Conservation (phyloP, 2,329 filamentous ascomycete genomes). For the Beauveria bassiana region DNA sequence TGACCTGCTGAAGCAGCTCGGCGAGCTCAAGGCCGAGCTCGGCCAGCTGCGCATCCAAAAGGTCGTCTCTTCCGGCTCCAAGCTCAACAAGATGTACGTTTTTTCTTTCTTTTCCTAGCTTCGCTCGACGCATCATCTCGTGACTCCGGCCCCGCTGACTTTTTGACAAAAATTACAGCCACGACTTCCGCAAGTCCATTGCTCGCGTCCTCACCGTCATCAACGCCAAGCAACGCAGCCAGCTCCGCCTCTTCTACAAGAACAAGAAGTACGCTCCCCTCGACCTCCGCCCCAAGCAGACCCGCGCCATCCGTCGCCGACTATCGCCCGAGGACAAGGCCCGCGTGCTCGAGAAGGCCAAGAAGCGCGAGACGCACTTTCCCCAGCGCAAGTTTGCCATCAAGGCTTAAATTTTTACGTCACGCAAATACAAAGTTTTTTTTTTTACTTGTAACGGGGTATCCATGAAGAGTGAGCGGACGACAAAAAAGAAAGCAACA, state of each 20-base stretch:
- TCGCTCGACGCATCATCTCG: not conserved
- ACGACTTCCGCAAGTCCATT: slow-evolving; percentile 99
- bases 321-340: slow-evolving; percentile 86
- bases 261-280: slow-evolving; percentile 99
- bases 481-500: slow-evolving; percentile 4
- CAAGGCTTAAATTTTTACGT: slow-evolving; percentile 52
- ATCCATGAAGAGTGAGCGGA: not conserved
- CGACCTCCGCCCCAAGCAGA: slow-evolving; percentile 97
- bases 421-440: slow-evolving; percentile 30
- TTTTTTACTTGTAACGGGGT: not conserved
- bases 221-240: slow-evolving; percentile 97
- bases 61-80: slow-evolving; percentile 89
- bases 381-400: slow-evolving; percentile 98
- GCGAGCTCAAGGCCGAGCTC: slow-evolving; percentile 92
- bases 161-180: slow-evolving; percentile 50
- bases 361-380: slow-evolving; percentile 95
- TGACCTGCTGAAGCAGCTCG: slow-evolving; percentile 90
- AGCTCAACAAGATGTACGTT: slow-evolving; percentile 94
- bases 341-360: slow-evolving; percentile 83
- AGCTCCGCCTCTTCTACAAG: slow-evolving; percentile 99
- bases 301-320: slow-evolving; percentile 92
- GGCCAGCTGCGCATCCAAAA: slow-evolving; percentile 97
- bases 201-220: slow-evolving; percentile 98
- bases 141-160: not conserved
- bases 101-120: slow-evolving; percentile 11